Evolutionary conservation across 768 basidiomycete species (phyloP), one percentile per base, ranked within the genome.

Genomic region (Mycena metata): DNA sequence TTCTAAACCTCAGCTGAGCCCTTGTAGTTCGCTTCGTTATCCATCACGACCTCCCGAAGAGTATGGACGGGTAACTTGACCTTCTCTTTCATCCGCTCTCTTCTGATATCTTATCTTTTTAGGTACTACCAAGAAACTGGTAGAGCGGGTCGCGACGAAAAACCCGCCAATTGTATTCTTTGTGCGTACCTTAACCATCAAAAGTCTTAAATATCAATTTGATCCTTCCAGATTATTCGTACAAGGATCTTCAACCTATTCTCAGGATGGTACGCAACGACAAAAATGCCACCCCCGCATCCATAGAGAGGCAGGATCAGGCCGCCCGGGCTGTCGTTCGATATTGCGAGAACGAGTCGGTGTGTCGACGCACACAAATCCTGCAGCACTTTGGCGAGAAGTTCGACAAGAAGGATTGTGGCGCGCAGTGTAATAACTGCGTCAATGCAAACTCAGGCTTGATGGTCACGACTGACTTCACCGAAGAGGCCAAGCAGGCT

Each of bases 111-210:
- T 59, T 64, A 42, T 64, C 49, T 52, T 64, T 55, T 12, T 35
- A 94, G 93, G 2, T 94, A 94, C 75, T 96, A 96, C 74, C 96
- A 99, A 81, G 98, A 99, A 81, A 99, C 97, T 0, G 98, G 98
- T 8, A 90, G 98, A 64, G 98, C 96, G 19, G 98, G 98, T 7
- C 88, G 98, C 66, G 98, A 99, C 75, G 95, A 95, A 6, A 78
- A 86, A 72, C 86, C 88, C 2, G 91, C 98, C 0, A 89, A 92
- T 57, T 99, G 98, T 79, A 79, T 98, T 15, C 86, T 99, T 13
- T 96, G 95, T 97, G 77, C 75, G 91, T 80, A 6, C n/a, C 49
- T 43, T 15, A 16, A 16, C 12, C 57, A 39, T 35, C 8, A 23
- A 33, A 54, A 35, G 68, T 39, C 56, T 24, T 23, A 4, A 30